A percentile compares a stretch with the other conserved stretches of the same genome.
Conservation (phyloP, 129 eudicot genomes). For the Flaveria ramosissima region DNA sequence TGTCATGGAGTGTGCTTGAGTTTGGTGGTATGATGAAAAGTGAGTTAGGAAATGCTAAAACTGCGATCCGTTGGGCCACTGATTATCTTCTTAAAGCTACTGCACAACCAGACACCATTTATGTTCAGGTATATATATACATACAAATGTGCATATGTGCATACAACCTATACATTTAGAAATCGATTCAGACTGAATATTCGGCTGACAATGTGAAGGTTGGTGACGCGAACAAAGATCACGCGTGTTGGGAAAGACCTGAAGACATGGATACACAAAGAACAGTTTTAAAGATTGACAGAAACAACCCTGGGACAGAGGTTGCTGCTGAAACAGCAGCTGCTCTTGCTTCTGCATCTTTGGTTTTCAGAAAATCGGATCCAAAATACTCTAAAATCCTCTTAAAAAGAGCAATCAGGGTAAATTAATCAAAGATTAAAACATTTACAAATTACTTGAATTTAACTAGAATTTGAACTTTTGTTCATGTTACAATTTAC, state of each 20-base stretch:
- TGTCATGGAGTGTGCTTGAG: conserved; percentile 21
- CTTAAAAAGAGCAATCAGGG: conserved; percentile 49
- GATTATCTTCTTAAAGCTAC: conserved; percentile 15
- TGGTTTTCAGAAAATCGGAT: conserved; percentile 44
- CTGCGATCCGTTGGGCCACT: conserved; percentile 16
- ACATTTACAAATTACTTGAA: neutral
- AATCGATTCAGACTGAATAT: neutral
- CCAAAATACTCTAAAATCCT: conserved; percentile 45
- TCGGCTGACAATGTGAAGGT: neutral
- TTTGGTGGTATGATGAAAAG: conserved; percentile 17
- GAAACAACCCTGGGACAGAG: conserved; percentile 56
- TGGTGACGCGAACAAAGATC: conserved; percentile 19
- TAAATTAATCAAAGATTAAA: neutral
- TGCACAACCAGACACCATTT: conserved; percentile 8
- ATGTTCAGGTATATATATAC: neutral
- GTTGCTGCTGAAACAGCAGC: conserved; percentile 77
- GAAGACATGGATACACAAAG: conserved; percentile 26
- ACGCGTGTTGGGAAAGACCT: conserved; percentile 20
- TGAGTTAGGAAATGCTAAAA: conserved; percentile 1
- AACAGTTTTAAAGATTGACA: conserved; percentile 44
- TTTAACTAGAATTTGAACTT: neutral
- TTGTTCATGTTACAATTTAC: neutral
- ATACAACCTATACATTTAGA: neutral
- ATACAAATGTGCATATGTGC: no score
- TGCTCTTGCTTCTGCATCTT: conserved; percentile 66